Conservation (phyloP, 352 stramenopile species). For the Phytophthora cactorum region DNA sequence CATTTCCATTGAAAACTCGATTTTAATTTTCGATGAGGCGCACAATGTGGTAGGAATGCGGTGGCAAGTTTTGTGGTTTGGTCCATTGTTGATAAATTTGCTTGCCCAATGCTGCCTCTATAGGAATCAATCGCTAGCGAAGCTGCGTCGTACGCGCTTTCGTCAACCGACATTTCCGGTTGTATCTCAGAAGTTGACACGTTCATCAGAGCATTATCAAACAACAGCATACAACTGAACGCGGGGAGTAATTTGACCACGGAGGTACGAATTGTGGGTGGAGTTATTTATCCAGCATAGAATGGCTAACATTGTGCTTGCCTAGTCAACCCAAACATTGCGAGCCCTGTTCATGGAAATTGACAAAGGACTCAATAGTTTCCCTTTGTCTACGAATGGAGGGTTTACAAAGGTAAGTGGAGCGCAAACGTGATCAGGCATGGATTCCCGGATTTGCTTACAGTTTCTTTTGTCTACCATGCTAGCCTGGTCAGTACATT, state of each 20-base stretch:
- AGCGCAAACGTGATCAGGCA: background rate
- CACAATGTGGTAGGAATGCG: conserved; percentile 96
- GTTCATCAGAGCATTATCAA: conserved; percentile 72
- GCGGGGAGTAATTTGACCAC: conserved; percentile 58
- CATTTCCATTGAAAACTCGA: conserved; percentile 95
- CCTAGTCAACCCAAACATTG: conserved; percentile 78
- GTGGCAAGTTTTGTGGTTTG: background rate
- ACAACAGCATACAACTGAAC: conserved; percentile 61
- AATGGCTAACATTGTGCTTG: conserved; percentile 19
- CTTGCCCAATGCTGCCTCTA: background rate
- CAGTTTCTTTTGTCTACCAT: conserved; percentile 1
- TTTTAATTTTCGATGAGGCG: conserved; percentile 99
- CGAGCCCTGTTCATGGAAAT: conserved; percentile 87
- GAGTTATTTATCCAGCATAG: background rate
- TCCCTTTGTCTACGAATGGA: conserved; percentile 71
- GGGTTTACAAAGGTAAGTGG: conserved; percentile 80
- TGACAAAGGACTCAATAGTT: conserved; percentile 80
- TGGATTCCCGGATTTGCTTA: background rate
- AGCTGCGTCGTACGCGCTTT: conserved; percentile 96
- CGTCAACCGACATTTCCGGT: conserved; percentile 92
- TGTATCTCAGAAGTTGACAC: conserved; percentile 94
- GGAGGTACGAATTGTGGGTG: conserved; percentile 49
- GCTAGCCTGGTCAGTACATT: conserved; percentile 84
- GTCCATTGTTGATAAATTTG: background rate
- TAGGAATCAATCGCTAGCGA: conserved; percentile 93